A percentile compares a stretch with the other conserved stretches of the same genome.
Evolutionary conservation across 768 basidiomycete genomes (phyloP).

Genomic region (Auricularia sp.): DNA sequence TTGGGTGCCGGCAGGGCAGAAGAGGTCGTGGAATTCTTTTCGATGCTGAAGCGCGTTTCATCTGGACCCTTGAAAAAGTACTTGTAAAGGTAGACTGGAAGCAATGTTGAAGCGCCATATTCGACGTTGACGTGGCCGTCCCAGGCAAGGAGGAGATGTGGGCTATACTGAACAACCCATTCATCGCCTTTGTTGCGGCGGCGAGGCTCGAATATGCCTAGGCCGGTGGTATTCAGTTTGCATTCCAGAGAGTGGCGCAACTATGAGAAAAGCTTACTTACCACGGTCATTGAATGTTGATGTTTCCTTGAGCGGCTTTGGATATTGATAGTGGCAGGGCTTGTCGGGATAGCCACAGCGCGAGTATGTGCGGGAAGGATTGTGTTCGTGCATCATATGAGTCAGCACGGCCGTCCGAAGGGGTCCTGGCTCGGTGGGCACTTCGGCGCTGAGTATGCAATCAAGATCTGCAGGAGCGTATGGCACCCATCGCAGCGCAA

Average conservation of each 20-base stretch:
- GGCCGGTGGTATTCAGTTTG: too few relatives aligned
- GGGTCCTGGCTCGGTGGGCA: neutral
- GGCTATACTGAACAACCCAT: slow-evolving; percentile 2
- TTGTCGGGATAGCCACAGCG: neutral
- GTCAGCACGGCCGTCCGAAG: neutral
- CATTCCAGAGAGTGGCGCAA: too few relatives aligned
- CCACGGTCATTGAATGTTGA: too few relatives aligned
- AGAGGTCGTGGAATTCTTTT: neutral
- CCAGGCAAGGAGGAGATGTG: slow-evolving; percentile 7
- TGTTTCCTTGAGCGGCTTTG: too few relatives aligned
- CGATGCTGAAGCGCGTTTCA: slow-evolving; percentile 3
- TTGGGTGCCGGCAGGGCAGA: neutral
- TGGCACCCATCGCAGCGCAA: neutral
- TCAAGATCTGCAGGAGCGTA: neutral
- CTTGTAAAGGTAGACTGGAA: slow-evolving; percentile 11
- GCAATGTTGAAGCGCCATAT: neutral
- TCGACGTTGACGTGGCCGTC: slow-evolving; percentile 9
- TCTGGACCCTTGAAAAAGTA: slow-evolving; percentile 12
- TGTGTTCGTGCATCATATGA: neutral
- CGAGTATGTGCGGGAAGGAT: neutral
- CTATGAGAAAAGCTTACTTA: too few relatives aligned
- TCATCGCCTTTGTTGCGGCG: neutral
- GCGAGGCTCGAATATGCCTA: neutral
- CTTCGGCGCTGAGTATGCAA: neutral
- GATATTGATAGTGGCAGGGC: too few relatives aligned